Conservation (phyloP, 2,329 filamentous ascomycete genomes). For the Colletotrichum zoysiae region DNA sequence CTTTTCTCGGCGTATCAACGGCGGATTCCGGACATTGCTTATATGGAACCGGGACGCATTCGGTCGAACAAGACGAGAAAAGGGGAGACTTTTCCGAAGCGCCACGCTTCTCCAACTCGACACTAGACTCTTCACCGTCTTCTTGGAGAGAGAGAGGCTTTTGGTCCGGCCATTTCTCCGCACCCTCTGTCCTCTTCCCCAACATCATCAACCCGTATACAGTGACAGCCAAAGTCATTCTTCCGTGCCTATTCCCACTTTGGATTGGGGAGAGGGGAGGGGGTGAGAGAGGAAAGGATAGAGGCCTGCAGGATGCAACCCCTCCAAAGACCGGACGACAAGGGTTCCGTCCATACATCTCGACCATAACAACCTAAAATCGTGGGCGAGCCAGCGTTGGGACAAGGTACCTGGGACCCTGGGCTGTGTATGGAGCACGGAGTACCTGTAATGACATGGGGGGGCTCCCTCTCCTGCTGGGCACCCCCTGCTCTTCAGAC, state of each 20-base stretch:
- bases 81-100: neutral
- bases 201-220: slow-evolving; percentile 20
- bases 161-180: slow-evolving; percentile 21
- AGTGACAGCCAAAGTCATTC: slow-evolving; percentile 7
- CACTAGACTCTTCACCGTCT: neutral
- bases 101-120: slow-evolving; percentile 6
- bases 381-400: slow-evolving; percentile 34
- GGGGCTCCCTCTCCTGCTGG: slow-evolving; percentile 17
- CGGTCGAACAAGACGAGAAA: slow-evolving; percentile 4
- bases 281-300: neutral
- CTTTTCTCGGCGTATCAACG: slow-evolving; percentile 2
- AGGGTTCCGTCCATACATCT: slow-evolving; percentile 38
- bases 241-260: slow-evolving; percentile 2
- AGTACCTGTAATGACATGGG: slow-evolving; percentile 35
- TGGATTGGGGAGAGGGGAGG: neutral
- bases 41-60: neutral
- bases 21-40: slow-evolving; percentile 13
- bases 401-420: slow-evolving; percentile 36
- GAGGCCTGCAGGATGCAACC: slow-evolving; percentile 29
- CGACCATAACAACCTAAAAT: slow-evolving; percentile 42
- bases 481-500: slow-evolving; percentile 34
- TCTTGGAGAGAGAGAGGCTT: neutral
- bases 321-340: slow-evolving; percentile 32
- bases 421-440: slow-evolving; percentile 28
- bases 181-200: slow-evolving; percentile 27